phyloP scores from a whole-genome alignment of 1,139 yeast species.

The Zygosaccharomyces pseudobailii region DNA sequence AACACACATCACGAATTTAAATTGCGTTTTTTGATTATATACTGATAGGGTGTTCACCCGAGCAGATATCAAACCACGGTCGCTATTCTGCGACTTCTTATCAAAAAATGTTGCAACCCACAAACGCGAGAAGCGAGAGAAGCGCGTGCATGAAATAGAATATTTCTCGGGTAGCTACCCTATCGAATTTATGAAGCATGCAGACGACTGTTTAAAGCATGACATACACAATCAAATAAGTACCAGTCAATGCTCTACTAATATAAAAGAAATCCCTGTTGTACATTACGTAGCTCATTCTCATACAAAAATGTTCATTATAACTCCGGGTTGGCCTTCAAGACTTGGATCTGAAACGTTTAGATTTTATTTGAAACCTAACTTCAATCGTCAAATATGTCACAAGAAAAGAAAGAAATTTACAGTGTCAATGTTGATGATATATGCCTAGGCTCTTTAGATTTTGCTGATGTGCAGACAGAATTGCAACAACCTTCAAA shows the following conservation, averaged over 20 bases:
- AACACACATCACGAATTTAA: too few relatives aligned
- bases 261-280: background rate
- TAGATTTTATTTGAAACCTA: too few relatives aligned
- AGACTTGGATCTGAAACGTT: background rate
- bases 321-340: background rate
- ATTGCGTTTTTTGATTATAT: too few relatives aligned
- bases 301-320: background rate
- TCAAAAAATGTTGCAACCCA: background rate
- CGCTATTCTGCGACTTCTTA: background rate
- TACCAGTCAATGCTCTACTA: background rate
- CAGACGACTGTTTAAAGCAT: too few relatives aligned
- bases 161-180: conserved; percentile 8
- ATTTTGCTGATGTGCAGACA: background rate
- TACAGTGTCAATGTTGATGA: conserved; percentile 1
- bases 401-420: conserved; percentile 5
- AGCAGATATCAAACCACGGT: background rate
- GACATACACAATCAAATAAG: too few relatives aligned
- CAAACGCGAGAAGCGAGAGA: background rate
- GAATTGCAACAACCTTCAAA: background rate
- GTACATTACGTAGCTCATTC: background rate
- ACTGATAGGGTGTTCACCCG: too few relatives aligned
- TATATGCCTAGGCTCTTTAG: conserved; percentile 6
- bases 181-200: background rate
- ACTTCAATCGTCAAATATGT: too few relatives aligned
- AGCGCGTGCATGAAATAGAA: background rate